Evolutionary conservation across 1,284 basidiomycete species (phyloP).

Genomic region (Anthracocystis panici-leucophaei): DNA sequence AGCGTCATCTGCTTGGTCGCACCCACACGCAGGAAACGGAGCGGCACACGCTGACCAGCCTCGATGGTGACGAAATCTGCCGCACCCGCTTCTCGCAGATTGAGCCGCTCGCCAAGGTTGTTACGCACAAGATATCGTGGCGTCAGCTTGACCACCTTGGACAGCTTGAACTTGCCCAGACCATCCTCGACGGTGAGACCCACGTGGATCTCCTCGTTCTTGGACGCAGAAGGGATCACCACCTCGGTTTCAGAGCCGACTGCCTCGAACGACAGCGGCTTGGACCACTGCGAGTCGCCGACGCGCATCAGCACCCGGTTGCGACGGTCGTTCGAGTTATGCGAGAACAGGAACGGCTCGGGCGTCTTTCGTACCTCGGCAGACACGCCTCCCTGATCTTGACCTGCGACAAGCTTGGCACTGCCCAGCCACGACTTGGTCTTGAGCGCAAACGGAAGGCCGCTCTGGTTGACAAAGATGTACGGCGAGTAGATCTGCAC

Average conservation of each 20-base stretch:
- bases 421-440: constrained; percentile 80
- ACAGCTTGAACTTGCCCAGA: constrained; percentile 89
- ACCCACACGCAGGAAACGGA: constrained; percentile 79
- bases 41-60: constrained; percentile 76
- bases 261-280: constrained; percentile 76
- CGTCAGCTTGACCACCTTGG: constrained; percentile 90
- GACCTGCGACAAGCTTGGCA: constrained; percentile 87
- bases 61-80: constrained; percentile 70
- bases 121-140: constrained; percentile 94
- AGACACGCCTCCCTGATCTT: constrained; percentile 68
- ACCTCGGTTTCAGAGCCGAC: constrained; percentile 89
- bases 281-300: constrained; percentile 91
- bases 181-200: constrained; percentile 95
- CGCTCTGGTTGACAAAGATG: constrained; percentile 92
- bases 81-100: constrained; percentile 85
- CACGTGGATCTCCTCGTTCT: constrained; percentile 83
- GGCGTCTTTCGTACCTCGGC: constrained; percentile 69
- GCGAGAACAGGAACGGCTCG: constrained; percentile 79
- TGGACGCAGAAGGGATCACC: constrained; percentile 78
- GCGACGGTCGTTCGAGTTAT: constrained; percentile 80
- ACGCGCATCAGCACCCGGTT: constrained; percentile 87
- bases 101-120: constrained; percentile 78
- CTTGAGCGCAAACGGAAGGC: constrained; percentile 83
- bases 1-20: constrained; percentile 77
- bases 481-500: constrained; percentile 96